phyloP scores from a whole-genome alignment of 768 basidiomycete species.

The Lentinula raphanica region DNA sequence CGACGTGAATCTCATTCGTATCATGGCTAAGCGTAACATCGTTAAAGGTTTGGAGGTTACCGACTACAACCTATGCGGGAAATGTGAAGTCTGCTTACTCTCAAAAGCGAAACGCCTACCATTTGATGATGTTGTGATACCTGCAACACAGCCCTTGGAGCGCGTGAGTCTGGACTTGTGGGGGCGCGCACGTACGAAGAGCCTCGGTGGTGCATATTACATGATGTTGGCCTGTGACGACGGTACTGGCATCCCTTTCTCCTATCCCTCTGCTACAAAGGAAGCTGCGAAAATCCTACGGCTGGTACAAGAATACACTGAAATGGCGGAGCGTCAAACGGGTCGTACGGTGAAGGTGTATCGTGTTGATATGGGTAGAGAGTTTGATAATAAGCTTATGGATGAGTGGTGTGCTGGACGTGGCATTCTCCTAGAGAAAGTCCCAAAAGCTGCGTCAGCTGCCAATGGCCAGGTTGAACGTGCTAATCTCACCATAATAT shows the following conservation, averaged over 20 bases:
- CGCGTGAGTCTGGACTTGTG: constrained; percentile 5
- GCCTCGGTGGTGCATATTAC: not conserved
- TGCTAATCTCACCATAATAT: not conserved
- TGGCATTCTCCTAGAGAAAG: not conserved
- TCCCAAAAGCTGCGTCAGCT: not conserved
- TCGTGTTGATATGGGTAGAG: not conserved
- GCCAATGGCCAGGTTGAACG: not conserved
- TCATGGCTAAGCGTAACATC: not conserved
- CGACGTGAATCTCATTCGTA: not conserved
- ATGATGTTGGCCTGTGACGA: not conserved
- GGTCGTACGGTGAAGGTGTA: not conserved
- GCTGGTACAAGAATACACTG: not conserved
- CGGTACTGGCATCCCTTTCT: no score
- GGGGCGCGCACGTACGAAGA: not conserved
- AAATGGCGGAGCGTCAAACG: not conserved
- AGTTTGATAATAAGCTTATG: not conserved
- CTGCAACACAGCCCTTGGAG: not conserved
- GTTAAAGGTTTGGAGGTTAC: not conserved
- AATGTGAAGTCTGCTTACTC: not conserved
- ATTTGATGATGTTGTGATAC: constrained; percentile 6
- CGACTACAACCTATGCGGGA: not conserved
- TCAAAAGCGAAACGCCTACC: not conserved
- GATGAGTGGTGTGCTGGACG: not conserved
- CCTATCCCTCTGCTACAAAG: not conserved
- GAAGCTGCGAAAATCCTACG: not conserved